These are phyloP conservation scores for Fusarium sp. DNA, from an alignment of 2,329 filamentous ascomycete genomes.

Conservation along the genomic window DNA sequence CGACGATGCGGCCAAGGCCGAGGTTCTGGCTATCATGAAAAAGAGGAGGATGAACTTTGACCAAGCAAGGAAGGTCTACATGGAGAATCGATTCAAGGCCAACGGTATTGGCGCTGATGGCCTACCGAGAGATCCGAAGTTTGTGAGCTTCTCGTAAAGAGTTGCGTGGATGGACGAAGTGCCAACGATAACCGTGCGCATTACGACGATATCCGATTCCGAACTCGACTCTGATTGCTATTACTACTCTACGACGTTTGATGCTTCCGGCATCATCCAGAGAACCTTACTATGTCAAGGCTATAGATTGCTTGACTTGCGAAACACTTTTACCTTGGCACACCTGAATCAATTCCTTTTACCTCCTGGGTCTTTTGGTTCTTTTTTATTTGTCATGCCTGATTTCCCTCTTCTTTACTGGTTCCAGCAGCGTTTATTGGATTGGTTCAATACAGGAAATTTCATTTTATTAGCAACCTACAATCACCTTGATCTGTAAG, in stretches of 20 bases:
- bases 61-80: slow-evolving; percentile 87
- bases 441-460: slow-evolving; percentile 5
- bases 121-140: slow-evolving; percentile 89
- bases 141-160: slow-evolving; percentile 79
- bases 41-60: slow-evolving; percentile 84
- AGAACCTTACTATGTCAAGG: slow-evolving; percentile 1
- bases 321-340: slow-evolving; percentile 19
- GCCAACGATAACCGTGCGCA: neutral
- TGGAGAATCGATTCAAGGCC: slow-evolving; percentile 85
- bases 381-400: slow-evolving; percentile 11
- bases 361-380: neutral
- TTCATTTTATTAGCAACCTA: slow-evolving; percentile 6
- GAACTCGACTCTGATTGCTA: neutral
- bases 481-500: slow-evolving; percentile 20
- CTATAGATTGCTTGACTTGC: slow-evolving; percentile 1
- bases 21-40: slow-evolving; percentile 93
- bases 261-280: neutral
- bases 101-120: slow-evolving; percentile 92
- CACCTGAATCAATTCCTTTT: slow-evolving; percentile 36
- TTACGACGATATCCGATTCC: slow-evolving; percentile 3
- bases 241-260: neutral
- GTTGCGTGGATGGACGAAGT: neutral
- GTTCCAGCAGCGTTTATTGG: slow-evolving; percentile 6
- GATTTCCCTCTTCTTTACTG: slow-evolving; percentile 1
- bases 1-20: slow-evolving; percentile 81